Conservation (phyloP, 2,329 filamentous ascomycete species). For the Fusarium sp. region DNA sequence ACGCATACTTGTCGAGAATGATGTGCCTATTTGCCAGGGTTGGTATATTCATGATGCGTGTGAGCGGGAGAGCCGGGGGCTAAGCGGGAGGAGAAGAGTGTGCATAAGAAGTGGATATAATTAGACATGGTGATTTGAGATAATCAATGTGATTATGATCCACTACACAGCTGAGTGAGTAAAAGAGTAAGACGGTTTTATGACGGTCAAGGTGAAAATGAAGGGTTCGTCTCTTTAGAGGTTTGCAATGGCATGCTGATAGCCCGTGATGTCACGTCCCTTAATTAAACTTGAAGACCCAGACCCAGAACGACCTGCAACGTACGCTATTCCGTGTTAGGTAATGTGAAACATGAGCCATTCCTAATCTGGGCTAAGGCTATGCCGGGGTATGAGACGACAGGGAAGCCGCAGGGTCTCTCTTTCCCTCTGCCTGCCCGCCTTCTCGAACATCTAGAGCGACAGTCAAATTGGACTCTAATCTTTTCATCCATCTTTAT, state of each 20-base stretch:
- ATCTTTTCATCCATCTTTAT: not conserved
- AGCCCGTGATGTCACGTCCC: constrained; percentile 17
- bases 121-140: not conserved
- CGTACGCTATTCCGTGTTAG: constrained; percentile 21
- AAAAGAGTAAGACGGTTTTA: not conserved
- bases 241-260: constrained; percentile 18
- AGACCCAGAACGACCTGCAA: constrained; percentile 15
- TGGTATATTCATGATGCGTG: not conserved
- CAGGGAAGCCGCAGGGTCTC: not conserved
- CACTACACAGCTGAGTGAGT: constrained; percentile 1
- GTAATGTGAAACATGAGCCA: constrained; percentile 26
- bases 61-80: constrained; percentile 19
- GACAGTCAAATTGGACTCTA: not conserved
- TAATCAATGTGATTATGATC: not conserved
- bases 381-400: not conserved
- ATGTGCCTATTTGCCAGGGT: not conserved
- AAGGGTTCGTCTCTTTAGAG: constrained; percentile 4
- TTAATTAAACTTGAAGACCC: constrained; percentile 23
- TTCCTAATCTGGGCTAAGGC: constrained; percentile 10
- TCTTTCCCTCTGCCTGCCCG: not conserved
- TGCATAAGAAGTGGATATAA: constrained; percentile 3
- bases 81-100: constrained; percentile 8
- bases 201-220: not conserved
- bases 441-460: constrained; percentile 28
- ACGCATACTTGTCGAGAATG: constrained; percentile 4